Evolutionary conservation across 192 early-diverging fungal species (phyloP), one percentile per base, ranked within the genome.

Genomic region (Coemansia sp.): DNA sequence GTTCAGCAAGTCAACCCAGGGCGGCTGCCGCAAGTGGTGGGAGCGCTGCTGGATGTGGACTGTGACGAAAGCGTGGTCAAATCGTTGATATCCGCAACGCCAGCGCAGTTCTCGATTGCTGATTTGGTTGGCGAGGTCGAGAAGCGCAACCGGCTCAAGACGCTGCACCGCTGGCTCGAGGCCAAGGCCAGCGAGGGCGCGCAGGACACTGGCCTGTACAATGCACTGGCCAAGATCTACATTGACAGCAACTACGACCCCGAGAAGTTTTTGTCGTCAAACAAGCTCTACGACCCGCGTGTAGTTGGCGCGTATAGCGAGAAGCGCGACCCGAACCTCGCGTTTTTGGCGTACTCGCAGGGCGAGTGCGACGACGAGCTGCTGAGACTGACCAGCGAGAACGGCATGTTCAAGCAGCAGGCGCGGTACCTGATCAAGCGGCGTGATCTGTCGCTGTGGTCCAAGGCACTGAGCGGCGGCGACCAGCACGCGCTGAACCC

Each of bases 201-300:
- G 65, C 84, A 86, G 63, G 97, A 99, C 69, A 74, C 89, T 5
- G 90, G 89, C n/a, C 86, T 99, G 10, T 97, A 93, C 84, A 99
- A 99, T 68, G 95, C 97, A 10, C 78, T 99, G 46, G 97, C 94
- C 63, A 99, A 98, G 85, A 98, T 99, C 60, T 97, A 96, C 74
- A 97, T 99, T 66, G 97, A 99, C 76, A 98, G 91, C 77, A 99
- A 98, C 88, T 96, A 93, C 71, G 96, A 98, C 58, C 91, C 97
- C 10, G 97, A 99, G 72, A 84, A 87, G 53, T 99, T 99, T 87
- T 82, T 99, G 62, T 90, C 74, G 17, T 68, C 68, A 15, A 83
- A 83, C 64, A 78, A 91, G 79, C 84, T 87, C 44, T 98, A 98
- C 73, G 87, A 98, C 68, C 88, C 95, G 21, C 84, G 87, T 23